Evolutionary conservation across 495 filamentous ascomycete species (phyloP), one percentile per base, ranked within the genome.

Genomic region (Penicillium cinerascens): DNA sequence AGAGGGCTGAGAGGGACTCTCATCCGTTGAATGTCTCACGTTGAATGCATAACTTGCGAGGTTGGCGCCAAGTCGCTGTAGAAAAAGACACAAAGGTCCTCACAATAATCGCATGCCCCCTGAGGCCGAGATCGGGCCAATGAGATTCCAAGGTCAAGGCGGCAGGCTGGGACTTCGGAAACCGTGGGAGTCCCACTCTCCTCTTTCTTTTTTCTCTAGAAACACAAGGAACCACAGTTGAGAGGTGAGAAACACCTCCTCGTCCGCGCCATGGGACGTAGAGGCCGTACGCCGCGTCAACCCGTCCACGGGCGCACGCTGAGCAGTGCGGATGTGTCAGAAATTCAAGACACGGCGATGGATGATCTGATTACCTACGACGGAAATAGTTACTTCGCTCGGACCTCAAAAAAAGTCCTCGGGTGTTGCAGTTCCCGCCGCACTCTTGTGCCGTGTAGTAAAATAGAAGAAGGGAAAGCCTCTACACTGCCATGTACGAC

Each of bases 121-220:
- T 61, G 55, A 61, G 26, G 51, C 15, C 44, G 35, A 18, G 40
- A 55, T 55, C 55, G 47, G 23, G 11, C 59, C 55, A 61, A 65
- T 65, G 20, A 56, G n/a, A n/a, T n/a, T n/a, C n/a, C n/a, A n/a
- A n/a, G n/a, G n/a, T n/a, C n/a, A 17, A 35, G 36, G 9, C 16
- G 26, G 7, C 36, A 38, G 36, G 6, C 3, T 38, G 36, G n/a
- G n/a, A n/a, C n/a, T n/a, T n/a, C n/a, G n/a, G n/a, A n/a, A n/a
- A n/a, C n/a, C n/a, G 51, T 54, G 57, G 54, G 47, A 52, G 41
- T 40, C 20, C 38, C 22, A 26, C 16, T 23, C 13, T 40, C 20
- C 22, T 21, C 3, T 20, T 16, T 29, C 36, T 40, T 6, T 33
- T 15, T 33, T 3, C 11, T 13, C 11, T 33, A 13, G 29, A 33